Base-by-base conservation (phyloP, 2,329 filamentous ascomycete genomes). In the Stromatinia cepivora region DNA sequence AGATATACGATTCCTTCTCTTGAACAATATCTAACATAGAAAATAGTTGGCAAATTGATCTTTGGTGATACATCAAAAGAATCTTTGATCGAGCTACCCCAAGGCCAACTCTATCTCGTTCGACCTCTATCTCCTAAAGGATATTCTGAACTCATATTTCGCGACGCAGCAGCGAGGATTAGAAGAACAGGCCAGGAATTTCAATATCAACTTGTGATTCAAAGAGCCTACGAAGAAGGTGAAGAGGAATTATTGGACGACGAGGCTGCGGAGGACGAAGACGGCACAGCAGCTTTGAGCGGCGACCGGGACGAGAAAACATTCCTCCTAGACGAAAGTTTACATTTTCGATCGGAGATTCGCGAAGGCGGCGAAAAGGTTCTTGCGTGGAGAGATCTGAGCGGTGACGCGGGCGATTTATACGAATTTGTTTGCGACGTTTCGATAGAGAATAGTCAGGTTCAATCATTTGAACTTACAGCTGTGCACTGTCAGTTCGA, bases 61-160 rank as follows among this genome's bases (percentile, higher is more conserved):
- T 98, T 98, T 79, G 89, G 90, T 73, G 93, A 96, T 80, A 76
- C 76, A 78, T 88, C 86, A 71, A 88, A 97, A 80, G 94, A 98
- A 83, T 91, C 93, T 61, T 88, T 99, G 78, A 93, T 97, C 81
- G 94, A 98, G 79, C 90, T 99, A 56, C 89, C 94, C 22, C 93
- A 98, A 81, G 95, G 95, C 78, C 94, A 98, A 81, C 92, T 99
- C 57, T 99, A 97, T 81, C 90, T 99, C 75, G 95, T 99, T 76
- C 92, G 95, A 76, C 95, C 95, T 15, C 87, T 93, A 63, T 98
- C 94, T 10, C 93, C 94, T 69, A 99, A 99, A 81, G 95, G 95
- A 74, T 98, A 97, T 80, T 97, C 94, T 1, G 95, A 99, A 81
- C 93, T 98, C 79, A 97, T 99, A 81, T 99, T 97, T 86, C 97